Conservation (phyloP, 2,329 filamentous ascomycete genomes). For the Polychaeton citri region DNA sequence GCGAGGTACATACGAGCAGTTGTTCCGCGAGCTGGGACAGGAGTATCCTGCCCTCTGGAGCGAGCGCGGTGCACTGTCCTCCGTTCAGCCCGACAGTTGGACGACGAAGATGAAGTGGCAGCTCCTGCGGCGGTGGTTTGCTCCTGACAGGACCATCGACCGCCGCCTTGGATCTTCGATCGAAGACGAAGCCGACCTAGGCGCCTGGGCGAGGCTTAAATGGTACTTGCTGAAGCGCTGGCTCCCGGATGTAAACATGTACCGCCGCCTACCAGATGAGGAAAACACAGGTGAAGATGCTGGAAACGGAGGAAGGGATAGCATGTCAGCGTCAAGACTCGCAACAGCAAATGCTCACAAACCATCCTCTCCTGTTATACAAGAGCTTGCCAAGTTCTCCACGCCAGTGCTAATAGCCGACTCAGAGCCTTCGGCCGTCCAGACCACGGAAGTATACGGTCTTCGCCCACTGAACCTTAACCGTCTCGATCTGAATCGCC, state of each 20-base stretch:
- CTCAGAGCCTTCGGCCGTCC: slow-evolving; percentile 16
- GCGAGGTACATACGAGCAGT: slow-evolving; percentile 37
- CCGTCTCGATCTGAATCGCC: slow-evolving; percentile 1
- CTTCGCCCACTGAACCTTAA: slow-evolving; percentile 5
- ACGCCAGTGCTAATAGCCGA: slow-evolving; percentile 25
- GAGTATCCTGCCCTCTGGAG: slow-evolving; percentile 36
- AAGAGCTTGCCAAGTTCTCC: slow-evolving; percentile 20
- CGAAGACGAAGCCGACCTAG: slow-evolving; percentile 25
- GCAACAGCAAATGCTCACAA: slow-evolving; percentile 4
- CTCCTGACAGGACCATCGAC: slow-evolving; percentile 26
- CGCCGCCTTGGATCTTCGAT: slow-evolving; percentile 16
- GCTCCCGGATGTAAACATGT: slow-evolving; percentile 22
- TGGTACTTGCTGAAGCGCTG: slow-evolving; percentile 26
- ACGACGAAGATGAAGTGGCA: slow-evolving; percentile 33
- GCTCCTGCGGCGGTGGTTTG: slow-evolving; percentile 34
- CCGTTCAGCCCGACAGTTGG: slow-evolving; percentile 27
- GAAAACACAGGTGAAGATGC: background rate
- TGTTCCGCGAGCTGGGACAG: slow-evolving; percentile 36
- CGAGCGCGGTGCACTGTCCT: slow-evolving; percentile 29
- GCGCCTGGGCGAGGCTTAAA: slow-evolving; percentile 25
- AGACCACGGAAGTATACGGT: slow-evolving; percentile 4
- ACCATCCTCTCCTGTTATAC: slow-evolving; percentile 9
- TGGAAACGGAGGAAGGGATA: background rate
- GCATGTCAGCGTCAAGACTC: slow-evolving; percentile 4
- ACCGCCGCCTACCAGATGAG: slow-evolving; percentile 10